Conservation (phyloP, 2,329 filamentous ascomycete genomes). For the Fonsecaea pedrosoi region DNA sequence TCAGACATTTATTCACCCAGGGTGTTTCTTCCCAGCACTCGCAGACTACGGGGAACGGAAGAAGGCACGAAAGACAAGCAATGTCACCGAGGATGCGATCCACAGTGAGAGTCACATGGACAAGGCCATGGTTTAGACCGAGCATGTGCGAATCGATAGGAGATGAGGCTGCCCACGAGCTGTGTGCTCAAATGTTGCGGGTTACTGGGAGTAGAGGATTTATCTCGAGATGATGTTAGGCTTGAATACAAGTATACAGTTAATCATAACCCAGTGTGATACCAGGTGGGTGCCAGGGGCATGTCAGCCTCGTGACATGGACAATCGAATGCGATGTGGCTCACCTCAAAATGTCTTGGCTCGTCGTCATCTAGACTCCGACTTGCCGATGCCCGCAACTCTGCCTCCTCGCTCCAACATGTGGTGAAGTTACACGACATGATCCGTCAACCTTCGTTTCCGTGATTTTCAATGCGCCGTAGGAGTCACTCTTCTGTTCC, state of each 20-base stretch:
- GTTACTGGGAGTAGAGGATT: not conserved
- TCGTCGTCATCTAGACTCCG: slow-evolving; percentile 12
- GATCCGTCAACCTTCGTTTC: not conserved
- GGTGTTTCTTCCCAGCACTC: slow-evolving; percentile 31
- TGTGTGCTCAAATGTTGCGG: not conserved
- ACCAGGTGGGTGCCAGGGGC: not conserved
- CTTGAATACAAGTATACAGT: not conserved
- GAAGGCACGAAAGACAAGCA: slow-evolving; percentile 1
- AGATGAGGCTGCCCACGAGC: not conserved
- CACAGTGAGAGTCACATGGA: not conserved
- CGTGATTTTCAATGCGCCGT: not conserved
- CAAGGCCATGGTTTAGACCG: not conserved
- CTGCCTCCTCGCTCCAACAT: not conserved
- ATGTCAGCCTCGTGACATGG: not conserved
- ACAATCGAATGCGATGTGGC: not conserved
- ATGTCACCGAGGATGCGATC: not conserved
- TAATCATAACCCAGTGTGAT: not conserved
- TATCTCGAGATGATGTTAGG: not conserved
- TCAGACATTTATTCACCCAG: slow-evolving; percentile 35
- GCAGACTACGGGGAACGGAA: slow-evolving; percentile 7
- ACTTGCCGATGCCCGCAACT: not conserved
- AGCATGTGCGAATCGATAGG: not conserved
- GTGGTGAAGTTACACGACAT: not conserved
- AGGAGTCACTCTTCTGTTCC: not conserved
- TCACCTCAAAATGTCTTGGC: slow-evolving; percentile 2